Conservation (phyloP, 306 rosid species). For the Trichosanthes truncata region DNA sequence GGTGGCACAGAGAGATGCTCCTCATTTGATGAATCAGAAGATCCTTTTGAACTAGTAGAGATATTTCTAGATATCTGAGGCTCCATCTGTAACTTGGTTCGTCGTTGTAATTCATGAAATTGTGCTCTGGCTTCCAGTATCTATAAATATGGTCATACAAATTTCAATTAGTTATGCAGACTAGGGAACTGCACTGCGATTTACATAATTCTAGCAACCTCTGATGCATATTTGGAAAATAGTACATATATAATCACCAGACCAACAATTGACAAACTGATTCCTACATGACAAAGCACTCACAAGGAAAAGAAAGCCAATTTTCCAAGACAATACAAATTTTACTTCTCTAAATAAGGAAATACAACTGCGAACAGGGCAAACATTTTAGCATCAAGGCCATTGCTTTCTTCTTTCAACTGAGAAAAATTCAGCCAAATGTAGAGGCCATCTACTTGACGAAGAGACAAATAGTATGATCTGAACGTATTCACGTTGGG, state of each 20-base stretch:
- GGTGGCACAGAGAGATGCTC: conserved; percentile 45
- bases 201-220: not conserved
- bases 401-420: not conserved
- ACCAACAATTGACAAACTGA: not conserved
- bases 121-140: conserved; percentile 65
- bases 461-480: not conserved
- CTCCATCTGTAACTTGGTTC: conserved; percentile 34
- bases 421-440: not conserved
- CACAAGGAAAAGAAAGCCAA: not conserved
- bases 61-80: conserved; percentile 23
- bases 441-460: not conserved
- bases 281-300: not conserved
- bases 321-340: not conserved
- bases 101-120: conserved; percentile 46
- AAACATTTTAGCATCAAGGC: not conserved
- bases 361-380: not conserved
- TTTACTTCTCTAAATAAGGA: not conserved
- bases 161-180: not conserved
- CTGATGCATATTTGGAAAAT: not conserved
- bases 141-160: conserved; percentile 29
- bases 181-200: not conserved
- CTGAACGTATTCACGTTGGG: not conserved
- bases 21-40: conserved; percentile 25
- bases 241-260: too few relatives aligned
- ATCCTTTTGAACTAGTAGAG: conserved; percentile 23